Evolutionary conservation across 140 eudicot genomes (phyloP).

Genomic region (Erigeron philadelphicus): DNA sequence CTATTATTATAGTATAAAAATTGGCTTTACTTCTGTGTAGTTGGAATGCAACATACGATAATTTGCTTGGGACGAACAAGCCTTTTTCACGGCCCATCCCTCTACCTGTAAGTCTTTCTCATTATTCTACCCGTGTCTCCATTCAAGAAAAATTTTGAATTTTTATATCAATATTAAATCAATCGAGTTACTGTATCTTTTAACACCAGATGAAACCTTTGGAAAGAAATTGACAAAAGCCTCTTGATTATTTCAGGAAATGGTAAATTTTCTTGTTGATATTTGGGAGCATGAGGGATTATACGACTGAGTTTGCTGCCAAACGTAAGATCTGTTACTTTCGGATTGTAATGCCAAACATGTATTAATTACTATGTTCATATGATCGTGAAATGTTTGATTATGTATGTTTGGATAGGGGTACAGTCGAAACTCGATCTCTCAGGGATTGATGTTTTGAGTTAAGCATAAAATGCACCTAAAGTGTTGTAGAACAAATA

Average conservation of each 20-base stretch:
- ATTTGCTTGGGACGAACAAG: slow-evolving; percentile 72
- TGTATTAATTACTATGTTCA: slow-evolving; percentile 5
- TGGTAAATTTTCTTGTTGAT: slow-evolving; percentile 73
- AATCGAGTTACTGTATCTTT: no score
- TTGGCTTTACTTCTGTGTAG: slow-evolving; percentile 30
- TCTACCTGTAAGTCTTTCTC: slow-evolving; percentile 54
- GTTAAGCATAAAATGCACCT: slow-evolving; percentile 23
- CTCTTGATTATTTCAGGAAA: slow-evolving; percentile 45
- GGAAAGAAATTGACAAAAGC: neutral
- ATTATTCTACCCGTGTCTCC: neutral
- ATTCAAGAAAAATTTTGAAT: neutral
- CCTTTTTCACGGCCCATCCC: slow-evolving; percentile 70
- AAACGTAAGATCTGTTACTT: slow-evolving; percentile 17
- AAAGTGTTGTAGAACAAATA: slow-evolving; percentile 13
- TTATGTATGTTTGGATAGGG: slow-evolving; percentile 20
- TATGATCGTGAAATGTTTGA: slow-evolving; percentile 4
- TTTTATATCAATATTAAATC: no score
- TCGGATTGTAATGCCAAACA: neutral
- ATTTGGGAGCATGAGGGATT: slow-evolving; percentile 88
- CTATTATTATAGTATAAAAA: neutral
- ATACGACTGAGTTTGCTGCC: slow-evolving; percentile 50
- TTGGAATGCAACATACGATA: slow-evolving; percentile 71
- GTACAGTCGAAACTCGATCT: slow-evolving; percentile 5
- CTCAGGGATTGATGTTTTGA: slow-evolving; percentile 12
- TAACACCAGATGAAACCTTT: neutral